Conservation (phyloP, 2,329 filamentous ascomycete genomes). For the Sordariomycetes sp. region DNA sequence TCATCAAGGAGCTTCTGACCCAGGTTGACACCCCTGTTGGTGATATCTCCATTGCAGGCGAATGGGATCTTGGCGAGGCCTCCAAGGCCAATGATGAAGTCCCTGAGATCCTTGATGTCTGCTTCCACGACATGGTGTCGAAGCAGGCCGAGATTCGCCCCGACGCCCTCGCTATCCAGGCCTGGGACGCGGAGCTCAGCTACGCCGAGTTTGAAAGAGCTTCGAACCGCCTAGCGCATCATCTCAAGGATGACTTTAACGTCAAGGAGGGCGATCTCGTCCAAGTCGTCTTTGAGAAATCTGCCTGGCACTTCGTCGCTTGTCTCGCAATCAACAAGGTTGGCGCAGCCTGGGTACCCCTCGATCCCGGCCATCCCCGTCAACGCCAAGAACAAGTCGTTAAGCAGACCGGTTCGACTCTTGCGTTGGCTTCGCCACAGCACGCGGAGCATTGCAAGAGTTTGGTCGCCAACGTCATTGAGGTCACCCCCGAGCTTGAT, state of each 20-base stretch:
- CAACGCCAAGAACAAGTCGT: background rate
- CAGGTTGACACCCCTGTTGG: background rate
- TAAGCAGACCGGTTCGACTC: background rate
- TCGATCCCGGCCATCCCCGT: conserved; percentile 4
- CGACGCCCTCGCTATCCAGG: conserved; percentile 21
- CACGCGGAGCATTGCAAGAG: background rate
- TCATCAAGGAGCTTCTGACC: conserved; percentile 7
- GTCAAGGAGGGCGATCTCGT: conserved; percentile 1
- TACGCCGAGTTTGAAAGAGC: conserved; percentile 21
- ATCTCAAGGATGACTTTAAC: conserved; percentile 2
- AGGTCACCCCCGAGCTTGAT: background rate
- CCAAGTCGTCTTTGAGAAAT: conserved; percentile 6
- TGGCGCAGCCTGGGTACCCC: conserved; percentile 5
- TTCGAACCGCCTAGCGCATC: conserved; percentile 6
- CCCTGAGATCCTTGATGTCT: conserved; percentile 7
- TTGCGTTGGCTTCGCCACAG: background rate
- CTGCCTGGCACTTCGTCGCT: conserved; percentile 4
- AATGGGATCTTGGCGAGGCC: conserved; percentile 3
- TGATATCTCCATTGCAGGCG: conserved; percentile 1
- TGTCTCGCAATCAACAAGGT: conserved; percentile 6
- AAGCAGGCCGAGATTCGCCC: conserved; percentile 21
- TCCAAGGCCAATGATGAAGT: conserved; percentile 1
- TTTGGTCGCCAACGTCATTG: conserved; percentile 1
- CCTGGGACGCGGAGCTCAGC: conserved; percentile 30
- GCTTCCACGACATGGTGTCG: conserved; percentile 28